A percentile compares a stretch with the other conserved stretches of the same genome.
Evolutionary conservation across 768 basidiomycete species (phyloP).

Genomic region (Holtermanniella nyarrowii): DNA sequence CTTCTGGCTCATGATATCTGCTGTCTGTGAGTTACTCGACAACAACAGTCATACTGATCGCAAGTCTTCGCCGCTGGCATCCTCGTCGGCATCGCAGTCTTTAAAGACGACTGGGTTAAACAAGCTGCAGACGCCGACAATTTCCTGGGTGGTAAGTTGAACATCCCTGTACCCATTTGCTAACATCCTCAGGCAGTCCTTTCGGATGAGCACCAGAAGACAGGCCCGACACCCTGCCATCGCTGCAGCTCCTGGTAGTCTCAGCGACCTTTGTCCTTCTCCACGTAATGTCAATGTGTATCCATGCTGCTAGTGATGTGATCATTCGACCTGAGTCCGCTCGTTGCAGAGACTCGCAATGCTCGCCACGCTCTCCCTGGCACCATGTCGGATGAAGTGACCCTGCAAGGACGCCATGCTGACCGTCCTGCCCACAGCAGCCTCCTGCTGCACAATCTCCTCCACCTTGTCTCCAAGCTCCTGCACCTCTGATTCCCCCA

Average conservation of each 20-base stretch:
- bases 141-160: conserved; percentile 33
- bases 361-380: conserved; percentile 26
- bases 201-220: too few relatives aligned
- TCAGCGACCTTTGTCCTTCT: too few relatives aligned
- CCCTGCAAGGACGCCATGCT: conserved; percentile 98
- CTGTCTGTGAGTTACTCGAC: conserved; percentile 18
- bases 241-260: too few relatives aligned
- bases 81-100: conserved; percentile 36
- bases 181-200: neutral
- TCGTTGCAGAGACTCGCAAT: conserved; percentile 16
- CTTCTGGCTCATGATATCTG: conserved; percentile 35
- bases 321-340: too few relatives aligned
- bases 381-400: conserved; percentile 67
- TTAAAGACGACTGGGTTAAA: conserved; percentile 30
- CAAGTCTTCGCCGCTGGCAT: conserved; percentile 37
- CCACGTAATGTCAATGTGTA: neutral
- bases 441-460: conserved; percentile 50
- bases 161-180: neutral
- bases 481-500: conserved; percentile 39
- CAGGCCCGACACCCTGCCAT: too few relatives aligned
- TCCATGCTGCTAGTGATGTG: conserved; percentile 2
- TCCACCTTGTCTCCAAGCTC: conserved; percentile 50
- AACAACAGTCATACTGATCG: conserved; percentile 1
- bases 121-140: conserved; percentile 29
- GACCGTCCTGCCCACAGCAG: conserved; percentile 50